Conservation (phyloP, 768 basidiomycete genomes). For the Clavaria fumosa region DNA sequence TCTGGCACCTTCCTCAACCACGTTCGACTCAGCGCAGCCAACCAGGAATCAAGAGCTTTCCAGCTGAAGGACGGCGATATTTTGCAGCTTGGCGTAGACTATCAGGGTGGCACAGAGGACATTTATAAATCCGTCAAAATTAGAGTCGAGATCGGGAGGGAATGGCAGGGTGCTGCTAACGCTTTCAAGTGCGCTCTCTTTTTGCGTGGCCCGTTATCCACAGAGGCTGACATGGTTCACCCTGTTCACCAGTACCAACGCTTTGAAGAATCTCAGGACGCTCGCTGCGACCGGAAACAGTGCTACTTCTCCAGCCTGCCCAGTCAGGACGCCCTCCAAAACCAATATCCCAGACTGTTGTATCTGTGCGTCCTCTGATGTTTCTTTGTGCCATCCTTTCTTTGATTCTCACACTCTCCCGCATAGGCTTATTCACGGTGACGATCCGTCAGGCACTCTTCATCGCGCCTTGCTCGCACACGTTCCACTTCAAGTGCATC, state of each 20-base stretch:
- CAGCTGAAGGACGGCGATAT: constrained; percentile 87
- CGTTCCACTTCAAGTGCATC: constrained; percentile 95
- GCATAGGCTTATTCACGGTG: constrained; percentile 55
- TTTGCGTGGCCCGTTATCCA: too few relatives aligned
- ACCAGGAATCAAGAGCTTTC: constrained; percentile 61
- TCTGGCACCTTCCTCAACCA: constrained; percentile 96
- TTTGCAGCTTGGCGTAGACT: constrained; percentile 90
- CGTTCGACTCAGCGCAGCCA: constrained; percentile 72
- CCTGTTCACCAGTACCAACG: constrained; percentile 54
- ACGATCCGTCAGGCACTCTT: constrained; percentile 93
- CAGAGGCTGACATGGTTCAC: too few relatives aligned
- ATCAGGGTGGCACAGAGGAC: constrained; percentile 93
- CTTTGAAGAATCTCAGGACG: constrained; percentile 66
- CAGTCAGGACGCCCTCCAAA: constrained; percentile 19
- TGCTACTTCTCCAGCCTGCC: constrained; percentile 8
- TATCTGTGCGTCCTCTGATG: constrained; percentile 68
- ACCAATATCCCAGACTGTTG: constrained; percentile 68
- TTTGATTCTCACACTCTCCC: constrained; percentile 5
- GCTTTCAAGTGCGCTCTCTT: constrained; percentile 64
- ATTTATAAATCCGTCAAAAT: constrained; percentile 98
- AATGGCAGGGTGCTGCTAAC: constrained; percentile 82
- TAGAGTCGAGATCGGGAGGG: constrained; percentile 71
- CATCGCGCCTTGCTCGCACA: constrained; percentile 94
- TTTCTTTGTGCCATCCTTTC: neutral
- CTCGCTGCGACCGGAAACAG: constrained; percentile 28